Percentiles rank a stretch among this genome's conserved stretches.
Conservation (phyloP, 345 rosid species). For the Sonneratia alba region DNA sequence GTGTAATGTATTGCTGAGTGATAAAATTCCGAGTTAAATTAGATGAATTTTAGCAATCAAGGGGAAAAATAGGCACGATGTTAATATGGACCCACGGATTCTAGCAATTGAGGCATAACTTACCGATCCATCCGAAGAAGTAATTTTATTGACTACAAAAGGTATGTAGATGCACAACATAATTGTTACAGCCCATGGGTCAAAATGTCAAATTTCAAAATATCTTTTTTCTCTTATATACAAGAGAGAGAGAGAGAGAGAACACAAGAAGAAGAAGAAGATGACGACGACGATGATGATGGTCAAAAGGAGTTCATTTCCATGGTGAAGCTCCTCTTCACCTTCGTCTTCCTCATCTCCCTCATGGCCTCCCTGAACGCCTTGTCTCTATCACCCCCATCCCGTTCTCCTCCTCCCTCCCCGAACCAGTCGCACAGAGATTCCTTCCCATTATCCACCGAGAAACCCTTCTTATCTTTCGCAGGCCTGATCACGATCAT, state of each 20-base stretch:
- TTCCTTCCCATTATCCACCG: not conserved
- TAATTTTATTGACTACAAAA: too few species aligned
- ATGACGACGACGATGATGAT: not conserved
- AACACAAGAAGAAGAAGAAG: not conserved
- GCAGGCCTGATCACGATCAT: slow-evolving; percentile 25
- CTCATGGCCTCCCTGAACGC: slow-evolving; percentile 30
- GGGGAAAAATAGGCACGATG: too few species aligned
- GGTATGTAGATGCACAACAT: too few species aligned
- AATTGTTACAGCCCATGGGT: too few species aligned
- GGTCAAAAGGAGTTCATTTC: slow-evolving; percentile 37
- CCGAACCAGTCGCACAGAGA: slow-evolving; percentile 8
- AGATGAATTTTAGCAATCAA: too few species aligned
- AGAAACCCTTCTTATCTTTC: not conserved
- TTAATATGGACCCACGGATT: too few species aligned
- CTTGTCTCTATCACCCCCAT: slow-evolving; percentile 8
- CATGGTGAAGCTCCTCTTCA: slow-evolving; percentile 31
- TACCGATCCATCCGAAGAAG: too few species aligned
- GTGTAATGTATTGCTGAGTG: too few species aligned
- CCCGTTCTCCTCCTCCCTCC: slow-evolving; percentile 4
- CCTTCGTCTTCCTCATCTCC: slow-evolving; percentile 33
- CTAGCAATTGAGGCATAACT: too few species aligned
- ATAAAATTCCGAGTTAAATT: too few species aligned
- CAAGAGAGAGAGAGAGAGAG: too few species aligned
- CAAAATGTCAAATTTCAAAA: not conserved
- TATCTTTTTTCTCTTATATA: not conserved